Evolutionary conservation across 2,329 filamentous ascomycete genomes (phyloP), one percentile per base, ranked within the genome.

Genomic region (Colletotrichum plurivorum): DNA sequence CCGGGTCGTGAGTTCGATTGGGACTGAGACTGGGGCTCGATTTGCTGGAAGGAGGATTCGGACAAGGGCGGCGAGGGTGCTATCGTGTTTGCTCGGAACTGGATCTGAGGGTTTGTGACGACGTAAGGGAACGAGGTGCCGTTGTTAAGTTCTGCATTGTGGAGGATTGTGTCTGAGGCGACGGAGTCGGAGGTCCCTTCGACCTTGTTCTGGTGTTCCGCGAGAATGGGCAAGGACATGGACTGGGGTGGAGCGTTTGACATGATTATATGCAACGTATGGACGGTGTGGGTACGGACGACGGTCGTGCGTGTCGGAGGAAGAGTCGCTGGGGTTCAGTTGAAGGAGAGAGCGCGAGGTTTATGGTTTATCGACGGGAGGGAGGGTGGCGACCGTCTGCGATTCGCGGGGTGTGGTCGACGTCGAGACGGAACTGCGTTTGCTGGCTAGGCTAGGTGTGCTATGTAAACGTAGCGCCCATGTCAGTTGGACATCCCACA

Each of bases 81-180:
- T 73, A 79, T 82, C 15, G 79, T 82, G 69, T 79, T 79, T 52
- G 80, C 78, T 61, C 77, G 74, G 70, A 83, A 83, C 68, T 76
- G 75, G 46, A 78, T 73, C 56, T 75, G 76, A 20, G 62, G 72
- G 68, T 73, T 71, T 45, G 62, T 39, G 41, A 66, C 55, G 49
- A 66, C 43, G 54, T 73, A 73, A 22, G 70, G 64, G 63, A 71
- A 67, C 27, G 71, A 67, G 60, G 48, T 54, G 56, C 71, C 66
- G 59, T 64, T 67, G 66, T 61, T 64, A 62, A 58, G 62, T 31
- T 56, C 59, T 59, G 71, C 71, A 72, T 71, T 66, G 55, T 41
- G 56, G 54, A 55, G 39, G 60, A 60, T 60, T 61, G 65, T 57
- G 41, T 72, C 69, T 63, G 61, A 67, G 59, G 68, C 57, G 57